phyloP scores from a whole-genome alignment of 179 eudicot genomes.

The Silene coronaria region DNA sequence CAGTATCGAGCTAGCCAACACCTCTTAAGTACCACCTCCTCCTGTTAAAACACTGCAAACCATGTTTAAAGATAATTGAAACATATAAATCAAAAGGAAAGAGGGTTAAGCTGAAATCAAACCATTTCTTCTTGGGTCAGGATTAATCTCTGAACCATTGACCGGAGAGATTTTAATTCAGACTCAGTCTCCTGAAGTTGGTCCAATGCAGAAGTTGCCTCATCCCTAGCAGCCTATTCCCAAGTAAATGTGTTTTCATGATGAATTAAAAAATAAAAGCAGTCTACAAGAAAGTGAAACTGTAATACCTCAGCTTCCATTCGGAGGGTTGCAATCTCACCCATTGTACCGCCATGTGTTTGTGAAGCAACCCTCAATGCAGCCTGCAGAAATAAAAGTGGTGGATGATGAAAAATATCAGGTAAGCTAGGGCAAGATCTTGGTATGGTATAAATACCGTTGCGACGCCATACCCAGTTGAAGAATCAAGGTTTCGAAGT shows the following conservation, averaged over 20 bases:
- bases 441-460: too few relatives aligned
- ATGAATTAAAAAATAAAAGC: constrained; percentile 2
- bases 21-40: constrained; percentile 95
- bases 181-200: constrained; percentile 53
- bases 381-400: constrained; percentile 26
- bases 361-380: constrained; percentile 75
- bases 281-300: constrained; percentile 11
- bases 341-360: constrained; percentile 53
- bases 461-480: too few relatives aligned
- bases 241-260: constrained; percentile 14
- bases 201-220: constrained; percentile 53
- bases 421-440: not conserved
- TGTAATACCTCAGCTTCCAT: constrained; percentile 68
- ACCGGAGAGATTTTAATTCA: constrained; percentile 61
- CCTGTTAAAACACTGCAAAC: constrained; percentile 49
- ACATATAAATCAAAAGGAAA: constrained; percentile 1
- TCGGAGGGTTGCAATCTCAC: constrained; percentile 52
- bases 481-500: too few relatives aligned
- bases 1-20: constrained; percentile 98
- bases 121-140: constrained; percentile 91
- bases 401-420: not conserved
- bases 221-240: constrained; percentile 61
- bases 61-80: constrained; percentile 28
- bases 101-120: constrained; percentile 22
- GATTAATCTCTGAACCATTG: constrained; percentile 61